Conservation (phyloP, 352 stramenopile genomes). For the Bremia lactucae region DNA sequence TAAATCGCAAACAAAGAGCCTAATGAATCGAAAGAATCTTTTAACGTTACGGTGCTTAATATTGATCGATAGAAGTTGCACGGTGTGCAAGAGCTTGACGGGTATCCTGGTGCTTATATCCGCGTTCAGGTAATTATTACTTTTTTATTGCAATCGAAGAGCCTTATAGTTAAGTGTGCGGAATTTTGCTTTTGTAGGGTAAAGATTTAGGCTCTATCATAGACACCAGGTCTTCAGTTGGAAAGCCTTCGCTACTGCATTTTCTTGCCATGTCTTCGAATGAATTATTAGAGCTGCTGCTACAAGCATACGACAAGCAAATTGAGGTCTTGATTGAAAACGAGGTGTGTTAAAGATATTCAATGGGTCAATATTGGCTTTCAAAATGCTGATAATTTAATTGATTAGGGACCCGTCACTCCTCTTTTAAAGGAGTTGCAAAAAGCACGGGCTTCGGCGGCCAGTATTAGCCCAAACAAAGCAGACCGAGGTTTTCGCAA, state of each 20-base stretch:
- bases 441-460: constrained; percentile 34
- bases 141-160: no score
- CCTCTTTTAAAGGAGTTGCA: constrained; percentile 61
- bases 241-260: constrained; percentile 77
- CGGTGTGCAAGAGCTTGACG: constrained; percentile 73
- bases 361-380: not conserved
- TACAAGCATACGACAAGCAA: constrained; percentile 77
- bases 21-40: not conserved
- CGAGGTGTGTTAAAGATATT: constrained; percentile 25
- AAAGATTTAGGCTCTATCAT: constrained; percentile 80
- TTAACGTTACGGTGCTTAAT: not conserved
- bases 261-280: constrained; percentile 71
- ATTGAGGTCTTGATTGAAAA: constrained; percentile 68
- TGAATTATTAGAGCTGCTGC: constrained; percentile 58
- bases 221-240: constrained; percentile 50
- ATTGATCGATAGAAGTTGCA: constrained; percentile 36
- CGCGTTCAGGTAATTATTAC: constrained; percentile 65
- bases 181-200: constrained; percentile 29
- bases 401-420: constrained; percentile 26
- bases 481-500: constrained; percentile 57
- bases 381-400: constrained; percentile 5
- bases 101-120: constrained; percentile 69
- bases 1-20: constrained; percentile 4
- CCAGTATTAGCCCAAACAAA: constrained; percentile 52
- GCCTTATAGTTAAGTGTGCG: no score